Percentiles rank a stretch among this genome's conserved stretches.
Evolutionary conservation across 139 green algal genomes (phyloP).

Genomic region (Auxenochlorella protothecoides): DNA sequence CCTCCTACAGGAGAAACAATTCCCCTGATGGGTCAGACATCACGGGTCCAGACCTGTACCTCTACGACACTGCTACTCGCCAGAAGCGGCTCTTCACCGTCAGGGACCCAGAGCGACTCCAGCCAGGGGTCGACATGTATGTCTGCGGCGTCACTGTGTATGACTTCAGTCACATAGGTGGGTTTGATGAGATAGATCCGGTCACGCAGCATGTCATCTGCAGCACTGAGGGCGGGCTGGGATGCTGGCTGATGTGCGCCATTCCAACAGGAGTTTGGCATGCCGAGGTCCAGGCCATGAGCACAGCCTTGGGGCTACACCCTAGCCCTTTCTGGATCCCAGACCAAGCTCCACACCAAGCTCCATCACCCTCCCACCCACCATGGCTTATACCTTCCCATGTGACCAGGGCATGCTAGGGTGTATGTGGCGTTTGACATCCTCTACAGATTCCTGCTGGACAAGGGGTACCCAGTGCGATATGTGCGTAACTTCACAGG

Average conservation of each 20-base stretch:
- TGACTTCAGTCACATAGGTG: constrained; percentile 86
- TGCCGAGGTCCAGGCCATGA: no score
- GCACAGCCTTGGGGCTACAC: no score
- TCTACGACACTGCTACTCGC: constrained; percentile 83
- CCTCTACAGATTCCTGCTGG: constrained; percentile 65
- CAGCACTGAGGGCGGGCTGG: neutral
- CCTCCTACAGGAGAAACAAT: no score
- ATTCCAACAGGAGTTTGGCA: no score
- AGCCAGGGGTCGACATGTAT: constrained; percentile 78
- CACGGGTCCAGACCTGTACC: constrained; percentile 19
- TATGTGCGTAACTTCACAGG: constrained; percentile 58
- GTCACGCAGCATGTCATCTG: neutral
- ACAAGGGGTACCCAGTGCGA: constrained; percentile 57
- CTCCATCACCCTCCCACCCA: no score
- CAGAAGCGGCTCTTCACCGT: constrained; percentile 70
- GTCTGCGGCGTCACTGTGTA: constrained; percentile 97
- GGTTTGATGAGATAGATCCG: neutral
- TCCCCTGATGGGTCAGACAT: no score
- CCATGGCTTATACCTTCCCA: no score
- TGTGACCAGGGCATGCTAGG: constrained; percentile 72
- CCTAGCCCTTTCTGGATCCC: no score
- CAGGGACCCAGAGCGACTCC: no score
- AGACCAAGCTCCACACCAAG: neutral
- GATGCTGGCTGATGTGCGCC: no score
- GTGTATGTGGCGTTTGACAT: constrained; percentile 94